Evolutionary conservation across 2,329 filamentous ascomycete genomes (phyloP), one percentile per base, ranked within the genome.

Genomic region (Hymenoscyphus infarciens): DNA sequence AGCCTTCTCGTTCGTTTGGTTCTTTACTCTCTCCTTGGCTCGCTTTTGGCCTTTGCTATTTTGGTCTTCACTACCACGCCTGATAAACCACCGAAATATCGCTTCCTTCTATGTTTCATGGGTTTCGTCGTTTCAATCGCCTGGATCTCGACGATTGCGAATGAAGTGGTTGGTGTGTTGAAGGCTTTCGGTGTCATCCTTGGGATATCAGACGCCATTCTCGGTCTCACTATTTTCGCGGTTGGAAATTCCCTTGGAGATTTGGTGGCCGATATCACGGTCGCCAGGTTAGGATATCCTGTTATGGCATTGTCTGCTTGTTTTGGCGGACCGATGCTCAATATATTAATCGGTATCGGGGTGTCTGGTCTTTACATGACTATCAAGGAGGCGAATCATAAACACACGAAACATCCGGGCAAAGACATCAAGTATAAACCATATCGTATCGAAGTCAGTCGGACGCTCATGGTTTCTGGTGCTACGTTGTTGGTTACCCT

Each of bases 301-400:
- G 92, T 99, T 66, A 99, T 99, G 95, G 95, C 95, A 45, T 72
- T 89, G 49, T 93, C 91, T 38, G 95, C 95, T 4, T 99, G 95
- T 74, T 97, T 99, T 74, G 95, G 95, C n/a, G 96, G 95, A 0
- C 95, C 95, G 0, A 94, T 99, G 92, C 84, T 99, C 49, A 99
- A 99, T 71, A 99, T 99, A 66, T 79, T 99, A 0, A 84, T 99
- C 3, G 95, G 95, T 0, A 93, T 99, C 59, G 95, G 95, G n/a
- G 81, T 98, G 3, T 90, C 90, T 29, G 95, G 95, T 16, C 83
- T 91, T 45, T 96, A 93, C 74, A 95, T 97, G 83, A 93, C 91
- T 62, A 81, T 96, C 16, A 83, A 83, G 61, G 82, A 85, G 35
- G 89, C 89, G 19, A 84, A 89, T 69, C 81, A 85, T 66, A 81